A percentile compares a stretch with the other conserved stretches of the same genome.
Conservation (phyloP, 495 filamentous ascomycete genomes). For the Paragyromitra xinjiangensis region DNA sequence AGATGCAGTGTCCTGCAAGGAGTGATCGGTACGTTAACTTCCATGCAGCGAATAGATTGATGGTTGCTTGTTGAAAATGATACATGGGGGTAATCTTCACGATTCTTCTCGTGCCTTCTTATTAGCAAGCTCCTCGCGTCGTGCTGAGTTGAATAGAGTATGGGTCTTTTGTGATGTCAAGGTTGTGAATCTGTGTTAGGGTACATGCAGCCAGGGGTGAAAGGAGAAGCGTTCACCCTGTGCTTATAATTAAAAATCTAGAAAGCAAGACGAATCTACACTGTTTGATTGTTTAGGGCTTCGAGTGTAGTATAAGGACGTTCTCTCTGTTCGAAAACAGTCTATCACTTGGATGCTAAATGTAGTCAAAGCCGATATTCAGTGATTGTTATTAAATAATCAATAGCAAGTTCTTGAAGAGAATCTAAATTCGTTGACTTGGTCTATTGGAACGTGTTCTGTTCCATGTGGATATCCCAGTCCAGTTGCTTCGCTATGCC, state of each 20-base stretch:
- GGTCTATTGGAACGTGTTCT: background rate
- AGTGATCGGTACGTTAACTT: background rate
- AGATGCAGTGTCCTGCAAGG: background rate
- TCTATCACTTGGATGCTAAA: too few species aligned
- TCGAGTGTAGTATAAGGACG: too few species aligned
- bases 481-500: background rate
- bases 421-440: background rate
- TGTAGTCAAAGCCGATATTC: too few species aligned
- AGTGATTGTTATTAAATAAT: background rate
- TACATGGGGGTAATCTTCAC: background rate
- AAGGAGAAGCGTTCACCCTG: background rate
- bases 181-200: background rate
- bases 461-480: background rate
- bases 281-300: too few species aligned
- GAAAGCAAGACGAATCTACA: too few species aligned
- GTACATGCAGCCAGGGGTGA: background rate
- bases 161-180: background rate
- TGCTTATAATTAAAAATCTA: too few species aligned
- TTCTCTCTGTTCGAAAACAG: too few species aligned
- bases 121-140: background rate
- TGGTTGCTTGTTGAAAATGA: background rate
- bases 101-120: background rate
- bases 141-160: background rate
- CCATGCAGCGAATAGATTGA: background rate
- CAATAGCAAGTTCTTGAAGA: background rate